Base-by-base conservation (phyloP, 768 basidiomycete genomes). In the Leccinum olivaceopallidum region DNA sequence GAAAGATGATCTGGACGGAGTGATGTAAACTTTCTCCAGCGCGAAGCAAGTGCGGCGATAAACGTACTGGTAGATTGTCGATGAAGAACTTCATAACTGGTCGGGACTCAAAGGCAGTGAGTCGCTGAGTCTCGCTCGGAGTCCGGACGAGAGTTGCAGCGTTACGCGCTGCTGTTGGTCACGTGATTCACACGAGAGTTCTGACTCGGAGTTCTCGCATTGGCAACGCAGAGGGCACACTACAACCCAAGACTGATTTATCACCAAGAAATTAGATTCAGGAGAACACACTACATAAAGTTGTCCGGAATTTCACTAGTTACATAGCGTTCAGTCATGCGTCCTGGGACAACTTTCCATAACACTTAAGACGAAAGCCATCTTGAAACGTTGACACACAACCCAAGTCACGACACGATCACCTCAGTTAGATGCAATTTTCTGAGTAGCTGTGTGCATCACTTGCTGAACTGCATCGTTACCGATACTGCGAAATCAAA, bases 11-110 rank as follows among this genome's bases (percentile, higher is more conserved):
- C 92, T 93, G 65, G 26, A 30, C 7, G 12, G 26, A 51, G 37
- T 44, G 24, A 30, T 34, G 57, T 54, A 26, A 56, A 34, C 26
- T 58, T n/a, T 28, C 3, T 36, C 26, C 28, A 9, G 24, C 4
- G 2, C 36, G 8, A 39, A 44, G 47, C 14, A 34, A 16, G 37
- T 8, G 36, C 3, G 22, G 57, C 34, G 48, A 61, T 26, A 75
- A 78, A 64, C 79, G 57, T 63, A 92, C 92, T 62, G 89, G 88
- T 60, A 92, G 75, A 70, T 90, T 86, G 73, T 92, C 92, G 63
- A 93, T 90, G 65, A 78, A 83, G 77, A 94, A 92, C 77, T 88
- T 90, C 91, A 94, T 94, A 12, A 47, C 44, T 4, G 42, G 42
- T 42, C 39, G 14, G 36, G 16, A 37, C 18, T 44, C 10, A 47